These are phyloP conservation scores for Cladosporium sp. DNA, from an alignment of 2,329 filamentous ascomycete genomes.

Conservation along the genomic window DNA sequence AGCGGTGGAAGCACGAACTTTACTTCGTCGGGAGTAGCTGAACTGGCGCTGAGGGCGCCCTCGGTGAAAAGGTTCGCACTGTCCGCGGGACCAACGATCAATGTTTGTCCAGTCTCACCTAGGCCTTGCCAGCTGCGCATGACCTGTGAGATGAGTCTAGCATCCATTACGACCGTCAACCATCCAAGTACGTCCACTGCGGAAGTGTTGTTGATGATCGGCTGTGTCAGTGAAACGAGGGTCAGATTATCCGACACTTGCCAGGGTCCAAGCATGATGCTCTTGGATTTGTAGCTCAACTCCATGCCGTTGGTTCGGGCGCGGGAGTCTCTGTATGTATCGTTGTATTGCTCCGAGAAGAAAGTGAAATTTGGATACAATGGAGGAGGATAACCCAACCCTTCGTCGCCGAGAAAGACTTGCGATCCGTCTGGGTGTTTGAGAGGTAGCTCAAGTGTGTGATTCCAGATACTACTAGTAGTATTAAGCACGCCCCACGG, in stretches of 20 bases:
- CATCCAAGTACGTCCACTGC: conserved; percentile 69
- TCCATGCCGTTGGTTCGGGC: conserved; percentile 40
- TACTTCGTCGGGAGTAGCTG: conserved; percentile 14
- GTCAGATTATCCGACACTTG: conserved; percentile 69
- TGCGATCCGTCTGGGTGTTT: conserved; percentile 52
- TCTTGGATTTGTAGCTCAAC: conserved; percentile 33
- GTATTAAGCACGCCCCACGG: conserved; percentile 58
- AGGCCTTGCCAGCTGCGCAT: conserved; percentile 64
- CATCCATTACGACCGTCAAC: conserved; percentile 74
- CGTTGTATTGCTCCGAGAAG: conserved; percentile 31
- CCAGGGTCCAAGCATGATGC: conserved; percentile 73
- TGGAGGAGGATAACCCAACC: conserved; percentile 64
- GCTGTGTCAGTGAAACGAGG: conserved; percentile 75
- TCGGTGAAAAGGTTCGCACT: conserved; percentile 54
- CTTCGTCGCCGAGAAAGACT: conserved; percentile 57
- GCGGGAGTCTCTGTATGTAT: conserved; percentile 31
- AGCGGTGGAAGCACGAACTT: conserved; percentile 27
- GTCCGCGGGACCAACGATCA: conserved; percentile 66
- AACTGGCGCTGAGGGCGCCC: conserved; percentile 3
- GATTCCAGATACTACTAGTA: conserved; percentile 49
- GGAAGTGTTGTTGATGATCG: conserved; percentile 65
- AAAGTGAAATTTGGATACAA: conserved; percentile 81
- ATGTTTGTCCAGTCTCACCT: conserved; percentile 63
- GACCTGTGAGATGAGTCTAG: conserved; percentile 59
- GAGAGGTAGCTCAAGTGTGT: conserved; percentile 59